Percentiles rank a stretch among this genome's conserved stretches.
Evolutionary conservation across 139 green algal genomes (phyloP).

Genomic region (Chlorella sp.): DNA sequence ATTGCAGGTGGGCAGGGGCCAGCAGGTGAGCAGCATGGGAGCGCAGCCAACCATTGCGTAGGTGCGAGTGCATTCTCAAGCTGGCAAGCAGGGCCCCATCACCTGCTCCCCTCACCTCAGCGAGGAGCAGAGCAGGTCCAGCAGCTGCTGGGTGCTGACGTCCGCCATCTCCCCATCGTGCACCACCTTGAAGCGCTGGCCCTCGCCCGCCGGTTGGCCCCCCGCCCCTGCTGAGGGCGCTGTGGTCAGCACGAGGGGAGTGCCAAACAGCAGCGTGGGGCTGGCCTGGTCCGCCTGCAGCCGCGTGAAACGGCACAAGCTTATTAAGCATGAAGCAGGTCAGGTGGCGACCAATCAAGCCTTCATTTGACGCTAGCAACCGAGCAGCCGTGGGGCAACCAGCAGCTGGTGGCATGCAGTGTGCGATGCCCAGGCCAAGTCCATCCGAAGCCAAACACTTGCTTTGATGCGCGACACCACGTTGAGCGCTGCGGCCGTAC

Average conservation of each 20-base stretch:
- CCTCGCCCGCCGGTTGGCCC: background rate
- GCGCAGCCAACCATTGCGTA: background rate
- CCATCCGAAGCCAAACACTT: too few species aligned
- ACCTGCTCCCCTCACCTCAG: background rate
- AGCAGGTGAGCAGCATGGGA: too few species aligned
- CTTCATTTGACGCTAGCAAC: too few species aligned
- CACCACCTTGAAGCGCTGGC: conserved; percentile 14
- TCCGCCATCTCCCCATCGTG: conserved; percentile 20
- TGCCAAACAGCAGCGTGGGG: conserved; percentile 24
- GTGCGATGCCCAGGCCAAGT: too few species aligned
- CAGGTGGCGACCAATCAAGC: too few species aligned
- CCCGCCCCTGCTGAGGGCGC: background rate
- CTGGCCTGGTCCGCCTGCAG: conserved; percentile 4
- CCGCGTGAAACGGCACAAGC: too few species aligned
- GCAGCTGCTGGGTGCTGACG: conserved; percentile 12
- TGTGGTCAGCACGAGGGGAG: conserved; percentile 10
- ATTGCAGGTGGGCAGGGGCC: too few species aligned
- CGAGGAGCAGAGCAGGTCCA: conserved; percentile 23
- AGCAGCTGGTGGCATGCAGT: too few species aligned
- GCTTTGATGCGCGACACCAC: conserved; percentile 24
- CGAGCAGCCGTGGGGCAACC: too few species aligned
- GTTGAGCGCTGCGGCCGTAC: background rate
- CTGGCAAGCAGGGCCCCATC: background rate
- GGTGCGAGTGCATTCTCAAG: background rate
- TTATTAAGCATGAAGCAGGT: too few species aligned